Percentiles rank a stretch among this genome's conserved stretches.
Conservation (phyloP, 306 rosid species). For the Glycine latifolia region DNA sequence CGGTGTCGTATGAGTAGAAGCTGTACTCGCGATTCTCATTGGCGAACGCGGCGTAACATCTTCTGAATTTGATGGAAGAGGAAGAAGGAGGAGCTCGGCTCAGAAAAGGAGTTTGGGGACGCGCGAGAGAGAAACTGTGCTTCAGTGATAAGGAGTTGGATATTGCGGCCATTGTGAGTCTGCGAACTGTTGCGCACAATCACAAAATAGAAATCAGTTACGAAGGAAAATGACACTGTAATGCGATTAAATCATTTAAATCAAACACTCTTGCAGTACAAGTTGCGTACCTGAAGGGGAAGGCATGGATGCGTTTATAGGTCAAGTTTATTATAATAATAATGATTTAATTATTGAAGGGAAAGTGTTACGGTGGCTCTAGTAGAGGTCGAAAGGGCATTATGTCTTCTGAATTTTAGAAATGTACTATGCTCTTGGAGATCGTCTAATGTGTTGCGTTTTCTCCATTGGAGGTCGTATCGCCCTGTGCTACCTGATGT, state of each 20-base stretch:
- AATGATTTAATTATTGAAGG: slow-evolving; percentile 22
- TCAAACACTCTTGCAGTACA: slow-evolving; percentile 23
- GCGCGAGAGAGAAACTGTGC: slow-evolving; percentile 59
- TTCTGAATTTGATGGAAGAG: slow-evolving; percentile 54
- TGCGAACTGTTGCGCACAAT: slow-evolving; percentile 53
- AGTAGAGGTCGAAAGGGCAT: slow-evolving; percentile 58
- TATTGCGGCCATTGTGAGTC: slow-evolving; percentile 64
- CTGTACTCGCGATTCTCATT: slow-evolving; percentile 80
- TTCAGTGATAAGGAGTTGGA: slow-evolving; percentile 62
- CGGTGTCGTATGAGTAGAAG: slow-evolving; percentile 13
- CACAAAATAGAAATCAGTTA: slow-evolving; percentile 40
- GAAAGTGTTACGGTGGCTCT: slow-evolving; percentile 46
- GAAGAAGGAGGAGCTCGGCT: slow-evolving; percentile 47
- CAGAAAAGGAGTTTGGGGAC: slow-evolving; percentile 49
- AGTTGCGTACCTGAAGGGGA: slow-evolving; percentile 47
- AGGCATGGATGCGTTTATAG: slow-evolving; percentile 46
- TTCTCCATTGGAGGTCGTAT: slow-evolving; percentile 25
- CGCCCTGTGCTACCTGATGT: not conserved
- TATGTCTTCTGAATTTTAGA: not conserved
- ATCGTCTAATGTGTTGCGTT: not conserved
- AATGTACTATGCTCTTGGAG: too few relatives aligned
- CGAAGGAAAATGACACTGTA: slow-evolving; percentile 45
- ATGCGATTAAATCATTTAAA: slow-evolving; percentile 1
- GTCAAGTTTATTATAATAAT: not conserved
- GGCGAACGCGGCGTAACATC: slow-evolving; percentile 75